Conservation (phyloP, 23 red algal genomes). For the Pyropia yezoensis region DNA sequence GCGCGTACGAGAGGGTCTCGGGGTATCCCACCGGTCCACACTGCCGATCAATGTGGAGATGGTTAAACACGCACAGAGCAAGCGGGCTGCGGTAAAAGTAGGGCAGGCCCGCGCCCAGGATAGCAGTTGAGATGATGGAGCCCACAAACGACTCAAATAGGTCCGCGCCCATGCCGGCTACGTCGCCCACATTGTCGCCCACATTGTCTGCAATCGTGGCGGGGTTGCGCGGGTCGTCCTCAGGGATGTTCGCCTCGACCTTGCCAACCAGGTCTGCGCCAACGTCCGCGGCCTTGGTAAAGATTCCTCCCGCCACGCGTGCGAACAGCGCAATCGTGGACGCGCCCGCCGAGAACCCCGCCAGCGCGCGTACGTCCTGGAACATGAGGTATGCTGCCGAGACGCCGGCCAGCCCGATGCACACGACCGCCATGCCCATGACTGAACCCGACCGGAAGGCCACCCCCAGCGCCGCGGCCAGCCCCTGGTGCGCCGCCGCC, state of each 20-base stretch:
- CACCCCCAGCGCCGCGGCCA: constrained; percentile 2
- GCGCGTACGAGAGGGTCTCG: constrained; percentile 32
- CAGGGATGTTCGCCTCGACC: constrained; percentile 73
- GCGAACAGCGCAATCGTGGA: constrained; percentile 71
- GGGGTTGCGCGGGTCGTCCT: constrained; percentile 55
- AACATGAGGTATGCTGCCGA: constrained; percentile 45
- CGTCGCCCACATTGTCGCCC: constrained; percentile 43
- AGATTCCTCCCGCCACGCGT: constrained; percentile 51
- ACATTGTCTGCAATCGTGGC: constrained; percentile 43
- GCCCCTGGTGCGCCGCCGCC: constrained; percentile 14
- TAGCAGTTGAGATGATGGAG: constrained; percentile 22
- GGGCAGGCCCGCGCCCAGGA: constrained; percentile 35
- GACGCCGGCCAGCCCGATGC: constrained; percentile 17
- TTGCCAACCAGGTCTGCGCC: constrained; percentile 81
- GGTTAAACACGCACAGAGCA: constrained; percentile 56
- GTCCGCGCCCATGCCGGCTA: constrained; percentile 32
- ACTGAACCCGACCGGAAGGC: constrained; percentile 22
- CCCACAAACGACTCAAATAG: constrained; percentile 42
- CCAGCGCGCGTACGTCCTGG: constrained; percentile 53
- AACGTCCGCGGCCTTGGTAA: constrained; percentile 40
- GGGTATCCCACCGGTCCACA: constrained; percentile 67
- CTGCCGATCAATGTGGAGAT: constrained; percentile 35
- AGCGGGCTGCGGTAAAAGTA: constrained; percentile 45
- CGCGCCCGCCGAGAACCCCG: constrained; percentile 49
- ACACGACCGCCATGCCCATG: constrained; percentile 25